Evolutionary conservation across 495 filamentous ascomycete genomes (phyloP), one percentile per base, ranked within the genome.

Genomic region (Aspergillus ellipticus): DNA sequence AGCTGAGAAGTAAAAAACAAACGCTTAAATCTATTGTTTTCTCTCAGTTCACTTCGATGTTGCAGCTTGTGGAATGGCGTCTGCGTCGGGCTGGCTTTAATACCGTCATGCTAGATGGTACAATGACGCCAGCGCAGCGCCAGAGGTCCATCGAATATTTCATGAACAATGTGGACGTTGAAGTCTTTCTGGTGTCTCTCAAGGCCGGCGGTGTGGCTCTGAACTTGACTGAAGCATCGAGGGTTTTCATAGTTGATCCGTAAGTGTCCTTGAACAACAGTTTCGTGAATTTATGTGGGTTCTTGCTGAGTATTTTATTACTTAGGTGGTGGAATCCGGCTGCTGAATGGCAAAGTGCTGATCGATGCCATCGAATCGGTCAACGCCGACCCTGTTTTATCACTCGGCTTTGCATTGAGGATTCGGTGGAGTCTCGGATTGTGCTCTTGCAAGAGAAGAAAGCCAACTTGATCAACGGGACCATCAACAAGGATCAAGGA

Each of bases 371-470:
- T 74, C 90, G 94, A 42, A 98, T 98, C 58, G 94, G 94, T 29
- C 94, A 97, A 74, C 86, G 83, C 19, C 87, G 94, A 8, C 92
- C 91, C 35, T 97, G 92, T 64, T 89, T 89, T n/a, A 92, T 98
- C 60, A 97, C 90, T 3, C 84, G 93, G 16, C 80, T 98, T 17
- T 91, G 89, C 66, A 96, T 98, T 54, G 92, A 97, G 70, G 93
- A 97, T 67, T 94, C 89, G 13, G 92, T 98, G 13, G 94, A 98
- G 73, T 90, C 86, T 47, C 84, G 94, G 16, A 97, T 97, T 79
- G 89, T 97, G 9, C 78, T 93, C 51, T 76, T 98, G 6, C 94
- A 97, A 68, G 94, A 97, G 76, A 98, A 97, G 80, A 98, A 98
- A 73, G 87, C 90, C 0, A 90, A 89, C 54, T 89, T 98, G 85